Conservation (phyloP, 495 filamentous ascomycete species). For the Patellaria atrata region DNA sequence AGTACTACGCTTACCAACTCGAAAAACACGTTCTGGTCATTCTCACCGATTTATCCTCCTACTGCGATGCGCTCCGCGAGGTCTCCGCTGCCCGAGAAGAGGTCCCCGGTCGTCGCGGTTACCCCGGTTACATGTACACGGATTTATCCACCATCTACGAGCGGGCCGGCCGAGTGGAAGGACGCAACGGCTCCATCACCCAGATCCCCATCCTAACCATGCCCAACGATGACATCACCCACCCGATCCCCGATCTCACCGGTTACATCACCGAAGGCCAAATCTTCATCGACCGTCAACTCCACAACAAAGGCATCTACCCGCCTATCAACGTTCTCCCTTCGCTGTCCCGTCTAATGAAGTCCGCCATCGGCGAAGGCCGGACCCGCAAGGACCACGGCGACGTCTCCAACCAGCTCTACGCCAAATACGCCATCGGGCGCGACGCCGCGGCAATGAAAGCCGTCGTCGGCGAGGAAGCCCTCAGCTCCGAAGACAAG, state of each 20-base stretch:
- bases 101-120: slow-evolving; percentile 98
- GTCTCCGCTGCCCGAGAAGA: slow-evolving; percentile 97
- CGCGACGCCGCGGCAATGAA: slow-evolving; percentile 98
- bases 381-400: slow-evolving; percentile 92
- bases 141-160: slow-evolving; percentile 99
- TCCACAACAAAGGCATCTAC: slow-evolving; percentile 92
- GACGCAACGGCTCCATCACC: slow-evolving; percentile 95
- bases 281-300: slow-evolving; percentile 91
- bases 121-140: slow-evolving; percentile 99
- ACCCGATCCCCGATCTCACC: slow-evolving; percentile 96
- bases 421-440: slow-evolving; percentile 98
- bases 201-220: slow-evolving; percentile 98
- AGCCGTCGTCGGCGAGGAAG: slow-evolving; percentile 96
- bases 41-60: slow-evolving; percentile 92
- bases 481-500: slow-evolving; percentile 89
- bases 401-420: slow-evolving; percentile 98
- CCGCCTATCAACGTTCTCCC: slow-evolving; percentile 98
- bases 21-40: slow-evolving; percentile 99
- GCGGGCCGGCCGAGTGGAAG: slow-evolving; percentile 94
- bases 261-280: slow-evolving; percentile 99
- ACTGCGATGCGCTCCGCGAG: slow-evolving; percentile 97
- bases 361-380: slow-evolving; percentile 95
- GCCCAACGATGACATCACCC: slow-evolving; percentile 99
- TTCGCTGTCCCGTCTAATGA: slow-evolving; percentile 98
- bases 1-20: slow-evolving; percentile 99